Evolutionary conservation across 768 basidiomycete genomes (phyloP), one percentile per base, ranked within the genome.

Genomic region (Mycena chlorophos): DNA sequence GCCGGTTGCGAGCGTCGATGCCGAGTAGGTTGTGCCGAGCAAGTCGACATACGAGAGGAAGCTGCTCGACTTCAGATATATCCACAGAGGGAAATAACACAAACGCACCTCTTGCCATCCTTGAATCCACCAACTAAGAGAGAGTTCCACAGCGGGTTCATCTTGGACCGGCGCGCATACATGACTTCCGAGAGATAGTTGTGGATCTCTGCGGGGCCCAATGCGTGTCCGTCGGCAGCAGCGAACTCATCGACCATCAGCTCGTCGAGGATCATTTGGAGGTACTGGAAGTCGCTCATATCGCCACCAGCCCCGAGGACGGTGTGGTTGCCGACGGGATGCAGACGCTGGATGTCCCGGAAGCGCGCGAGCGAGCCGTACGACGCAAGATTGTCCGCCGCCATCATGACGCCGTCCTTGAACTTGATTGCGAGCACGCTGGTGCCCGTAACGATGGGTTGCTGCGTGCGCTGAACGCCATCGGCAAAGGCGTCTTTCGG

Each of bases 321-420:
- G 40, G 94, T 96, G 73, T 86, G 83, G 31, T 81, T 74, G 6
- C 95, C 94, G 29, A 97, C 86, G 3, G 89, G 71, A 66, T 91
- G 87, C 25, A 99, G 82, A 71, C 97, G 91, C 62, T 89, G 84
- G 55, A 98, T 78, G 66, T 95, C 93, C 78, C 92, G 94, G 85
- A 97, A 97, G 29, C 95, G 88, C 2, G 97, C 94, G 48, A 98
- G 87, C 5, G 96, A 98, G 57, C 97, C 96, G 66, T 98, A 98
- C 0, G 97, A 98, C 12, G 93, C 94, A 49, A 98, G 88, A 66
- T 89, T 98, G 78, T 99, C 97, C 31, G 97, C 94, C 27, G 97
- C 94, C 80, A 99, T 86, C 91, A 99, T 96, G 61, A 99, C 84
- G 8, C 97, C 97, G 65, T 92, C 94, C 72, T 95, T 94, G 81